These are phyloP conservation scores for Hygrophoropsis aurantiaca DNA, from an alignment of 768 basidiomycete genomes.

Conservation along the genomic window DNA sequence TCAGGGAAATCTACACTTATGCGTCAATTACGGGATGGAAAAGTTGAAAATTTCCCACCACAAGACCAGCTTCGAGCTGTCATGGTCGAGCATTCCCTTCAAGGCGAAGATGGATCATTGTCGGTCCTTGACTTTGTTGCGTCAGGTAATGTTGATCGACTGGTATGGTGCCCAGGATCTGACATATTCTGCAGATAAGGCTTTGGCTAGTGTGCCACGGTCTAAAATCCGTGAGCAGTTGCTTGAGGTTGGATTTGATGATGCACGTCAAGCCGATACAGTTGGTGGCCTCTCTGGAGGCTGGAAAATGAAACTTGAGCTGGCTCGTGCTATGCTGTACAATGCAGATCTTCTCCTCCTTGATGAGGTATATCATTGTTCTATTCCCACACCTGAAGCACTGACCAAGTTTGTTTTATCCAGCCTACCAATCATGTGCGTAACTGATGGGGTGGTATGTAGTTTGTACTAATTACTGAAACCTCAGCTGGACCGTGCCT, in stretches of 20 bases:
- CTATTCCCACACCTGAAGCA: constrained; percentile 20
- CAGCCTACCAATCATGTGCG: constrained; percentile 91
- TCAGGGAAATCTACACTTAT: constrained; percentile 95
- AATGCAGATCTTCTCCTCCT: constrained; percentile 83
- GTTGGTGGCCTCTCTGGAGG: constrained; percentile 94
- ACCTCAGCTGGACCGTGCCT: constrained; percentile 70
- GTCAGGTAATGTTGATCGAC: constrained; percentile 48
- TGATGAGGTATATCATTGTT: constrained; percentile 63
- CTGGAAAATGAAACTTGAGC: constrained; percentile 99
- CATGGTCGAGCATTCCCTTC: constrained; percentile 97
- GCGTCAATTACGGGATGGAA: constrained; percentile 92
- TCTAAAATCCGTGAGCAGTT: constrained; percentile 79
- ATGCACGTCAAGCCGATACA: constrained; percentile 75
- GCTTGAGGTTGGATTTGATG: constrained; percentile 88
- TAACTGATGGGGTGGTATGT: constrained; percentile 16
- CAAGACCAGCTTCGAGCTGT: constrained; percentile 83
- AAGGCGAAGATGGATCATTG: constrained; percentile 86
- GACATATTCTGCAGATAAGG: constrained; percentile 52
- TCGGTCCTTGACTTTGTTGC: constrained; percentile 90
- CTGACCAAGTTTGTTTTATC: constrained; percentile 22
- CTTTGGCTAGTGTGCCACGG: constrained; percentile 59
- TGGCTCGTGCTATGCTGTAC: constrained; percentile 95
- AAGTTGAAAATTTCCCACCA: constrained; percentile 95
- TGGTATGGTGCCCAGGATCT: constrained; percentile 2
- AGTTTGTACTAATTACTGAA: constrained; percentile 16